phyloP scores from a whole-genome alignment of 345 rosid species.

The Pistacia integerrima region DNA sequence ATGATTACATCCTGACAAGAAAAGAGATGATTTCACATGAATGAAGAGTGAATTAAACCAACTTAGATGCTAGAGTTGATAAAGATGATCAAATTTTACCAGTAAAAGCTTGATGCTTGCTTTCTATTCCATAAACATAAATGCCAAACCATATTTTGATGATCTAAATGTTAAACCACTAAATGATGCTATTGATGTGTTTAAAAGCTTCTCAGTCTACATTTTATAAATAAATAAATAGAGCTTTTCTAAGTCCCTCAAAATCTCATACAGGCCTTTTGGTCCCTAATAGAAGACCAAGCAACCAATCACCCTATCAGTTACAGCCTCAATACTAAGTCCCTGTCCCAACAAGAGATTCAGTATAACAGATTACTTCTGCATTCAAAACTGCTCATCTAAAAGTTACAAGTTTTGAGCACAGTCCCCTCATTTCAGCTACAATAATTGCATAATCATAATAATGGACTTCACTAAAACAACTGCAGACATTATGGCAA shows the following conservation, averaged over 20 bases:
- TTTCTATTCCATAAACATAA: no score
- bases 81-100: constrained; percentile 6
- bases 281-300: neutral
- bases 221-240: neutral
- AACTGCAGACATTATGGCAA: neutral
- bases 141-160: no score
- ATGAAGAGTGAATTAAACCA: neutral
- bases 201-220: neutral
- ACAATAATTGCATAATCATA: no score
- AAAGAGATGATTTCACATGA: constrained; percentile 9
- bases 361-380: neutral
- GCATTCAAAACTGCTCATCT: no score
- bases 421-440: neutral
- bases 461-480: neutral
- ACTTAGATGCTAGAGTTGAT: neutral
- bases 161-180: no score
- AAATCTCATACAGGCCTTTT: neutral
- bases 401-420: neutral
- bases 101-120: neutral
- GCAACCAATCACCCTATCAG: neutral
- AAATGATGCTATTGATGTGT: neutral
- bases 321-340: neutral
- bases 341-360: neutral
- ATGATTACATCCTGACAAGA: constrained; percentile 70
- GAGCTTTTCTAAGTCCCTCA: neutral